Evolutionary conservation across 306 rosid genomes (phyloP), one percentile per base, ranked within the genome.

Genomic region (Pyrus pyrifolia): DNA sequence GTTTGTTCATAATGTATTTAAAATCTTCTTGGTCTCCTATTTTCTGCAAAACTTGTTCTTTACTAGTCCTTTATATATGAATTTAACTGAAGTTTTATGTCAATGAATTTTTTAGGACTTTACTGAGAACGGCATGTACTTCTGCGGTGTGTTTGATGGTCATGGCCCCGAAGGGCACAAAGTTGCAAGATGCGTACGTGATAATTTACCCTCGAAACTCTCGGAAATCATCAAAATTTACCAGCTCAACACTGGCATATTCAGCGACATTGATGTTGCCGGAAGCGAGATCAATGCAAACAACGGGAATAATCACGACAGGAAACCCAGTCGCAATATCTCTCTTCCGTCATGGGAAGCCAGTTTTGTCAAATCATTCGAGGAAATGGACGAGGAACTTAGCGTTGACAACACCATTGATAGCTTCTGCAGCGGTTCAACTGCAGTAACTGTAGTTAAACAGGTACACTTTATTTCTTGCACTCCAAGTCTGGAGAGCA

Each of bases 131-230:
- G 93, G 80, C 42, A 74, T 81, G 90, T 46, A 81, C 46, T 86
- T 92, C 57, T 96, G 98, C 44, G 99, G 98, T 33, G 96, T 96
- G 81, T 96, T 96, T 70, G 99, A 96, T 81, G 99, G 99, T 46
- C 99, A 96, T 76, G 98, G 99, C 74, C 97, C 98, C 49, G 69
- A 74, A 45, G 99, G 99, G 15, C 99, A 96, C 84, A 86, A 74
- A 67, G 83, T 92, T 25, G 83, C 98, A 7, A 91, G 87, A 49
- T 83, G 81, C 46, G 81, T 90, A 38, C 90, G 98, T 8, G 89
- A 92, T 70, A 75, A 70, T 65, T 77, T 96, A 6, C 98, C 99
- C n/a, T 67, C 82, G n/a, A 92, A 85, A 77, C 89, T 96, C 59
- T 81, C 97, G 14, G 83, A 73, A 76, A 85, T 91, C 38, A 82